These are phyloP conservation scores for Cytauxzoon felis DNA, from an alignment of 169 alveolate species.

Conservation along the genomic window DNA sequence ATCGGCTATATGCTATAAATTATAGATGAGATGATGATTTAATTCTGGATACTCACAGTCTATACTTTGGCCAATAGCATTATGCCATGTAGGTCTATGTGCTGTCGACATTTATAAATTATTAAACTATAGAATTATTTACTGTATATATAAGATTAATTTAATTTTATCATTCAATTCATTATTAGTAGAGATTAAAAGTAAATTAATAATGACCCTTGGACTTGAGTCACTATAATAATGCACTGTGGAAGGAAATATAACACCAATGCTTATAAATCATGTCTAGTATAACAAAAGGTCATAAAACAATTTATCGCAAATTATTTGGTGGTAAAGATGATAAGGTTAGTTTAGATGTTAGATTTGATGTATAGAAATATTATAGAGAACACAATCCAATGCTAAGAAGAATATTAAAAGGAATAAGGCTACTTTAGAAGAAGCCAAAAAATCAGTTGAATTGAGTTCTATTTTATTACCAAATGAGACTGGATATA, in stretches of 20 bases:
- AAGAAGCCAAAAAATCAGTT: conserved; percentile 17
- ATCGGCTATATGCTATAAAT: conserved; percentile 54
- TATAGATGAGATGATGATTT: neutral
- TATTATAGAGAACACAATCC: conserved; percentile 12
- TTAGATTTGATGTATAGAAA: neutral
- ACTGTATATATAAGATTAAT: neutral
- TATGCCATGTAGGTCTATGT: conserved; percentile 79
- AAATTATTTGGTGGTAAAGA: conserved; percentile 47
- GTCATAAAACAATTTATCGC: conserved; percentile 40
- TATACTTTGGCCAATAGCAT: conserved; percentile 72
- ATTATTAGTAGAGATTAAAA: neutral
- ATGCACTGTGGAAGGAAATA: neutral
- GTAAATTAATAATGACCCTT: neutral
- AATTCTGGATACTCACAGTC: conserved; percentile 54
- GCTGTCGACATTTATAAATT: conserved; percentile 71
- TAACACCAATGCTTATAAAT: too few species aligned
- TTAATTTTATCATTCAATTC: neutral
- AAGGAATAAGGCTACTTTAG: conserved; percentile 11
- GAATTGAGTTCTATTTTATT: conserved; percentile 45
- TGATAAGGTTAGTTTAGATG: conserved; percentile 30
- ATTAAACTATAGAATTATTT: neutral
- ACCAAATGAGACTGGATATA: conserved; percentile 47
- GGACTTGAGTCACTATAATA: too few species aligned
- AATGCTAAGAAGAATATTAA: conserved; percentile 32
- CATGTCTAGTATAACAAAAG: neutral